phyloP scores from a whole-genome alignment of 495 filamentous ascomycete species.

The Delitschia confertaspora region DNA sequence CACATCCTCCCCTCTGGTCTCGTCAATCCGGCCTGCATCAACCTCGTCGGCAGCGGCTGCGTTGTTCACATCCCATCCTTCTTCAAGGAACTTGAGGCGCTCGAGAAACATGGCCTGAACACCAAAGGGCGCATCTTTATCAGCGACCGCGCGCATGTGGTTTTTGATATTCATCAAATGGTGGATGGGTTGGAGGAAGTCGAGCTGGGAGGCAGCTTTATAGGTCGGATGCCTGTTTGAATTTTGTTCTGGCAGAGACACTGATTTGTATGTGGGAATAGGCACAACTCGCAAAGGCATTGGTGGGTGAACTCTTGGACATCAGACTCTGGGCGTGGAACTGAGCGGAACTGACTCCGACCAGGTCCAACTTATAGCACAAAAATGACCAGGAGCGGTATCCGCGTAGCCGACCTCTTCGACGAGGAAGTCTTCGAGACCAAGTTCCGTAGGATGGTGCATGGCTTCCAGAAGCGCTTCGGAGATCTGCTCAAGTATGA shows the following conservation, averaged over 20 bases:
- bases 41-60: constrained; percentile 77
- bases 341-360: constrained; percentile 1
- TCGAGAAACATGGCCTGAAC: constrained; percentile 45
- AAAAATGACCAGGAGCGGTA: constrained; percentile 66
- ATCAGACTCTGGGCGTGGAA: neutral
- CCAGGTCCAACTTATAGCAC: constrained; percentile 61
- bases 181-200: constrained; percentile 77
- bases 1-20: constrained; percentile 63
- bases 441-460: constrained; percentile 57
- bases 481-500: constrained; percentile 67
- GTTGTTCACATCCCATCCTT: constrained; percentile 80
- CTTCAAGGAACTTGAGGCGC: constrained; percentile 69
- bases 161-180: constrained; percentile 72
- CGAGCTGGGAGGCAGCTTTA: constrained; percentile 48
- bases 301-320: constrained; percentile 34
- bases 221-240: constrained; percentile 20
- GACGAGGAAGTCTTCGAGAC: constrained; percentile 63
- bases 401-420: constrained; percentile 69
- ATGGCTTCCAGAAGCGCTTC: constrained; percentile 61
- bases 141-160: constrained; percentile 72
- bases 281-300: constrained; percentile 58
- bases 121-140: constrained; percentile 64
- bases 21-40: constrained; percentile 64
- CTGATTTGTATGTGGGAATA: constrained; percentile 29
- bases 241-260: constrained; percentile 1